Conservation (phyloP, 805 yeast species). For the Kodamaea lidongshanica region DNA sequence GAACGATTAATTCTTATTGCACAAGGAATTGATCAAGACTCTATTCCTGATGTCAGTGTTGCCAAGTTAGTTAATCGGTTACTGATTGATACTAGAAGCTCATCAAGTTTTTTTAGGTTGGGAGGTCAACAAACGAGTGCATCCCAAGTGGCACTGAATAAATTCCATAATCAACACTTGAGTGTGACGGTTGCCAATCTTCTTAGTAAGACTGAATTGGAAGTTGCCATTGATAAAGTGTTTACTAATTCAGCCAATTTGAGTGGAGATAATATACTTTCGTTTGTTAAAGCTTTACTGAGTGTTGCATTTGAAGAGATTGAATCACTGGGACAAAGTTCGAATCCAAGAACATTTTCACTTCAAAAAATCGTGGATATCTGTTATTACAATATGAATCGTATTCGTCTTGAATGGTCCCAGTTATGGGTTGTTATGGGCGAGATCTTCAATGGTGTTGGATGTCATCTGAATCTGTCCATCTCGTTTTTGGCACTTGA, state of each 20-base stretch:
- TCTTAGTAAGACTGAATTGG: conserved; percentile 61
- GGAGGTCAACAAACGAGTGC: conserved; percentile 48
- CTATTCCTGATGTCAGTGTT: conserved; percentile 77
- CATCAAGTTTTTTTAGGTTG: conserved; percentile 47
- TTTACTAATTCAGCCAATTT: conserved; percentile 77
- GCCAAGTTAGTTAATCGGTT: conserved; percentile 58
- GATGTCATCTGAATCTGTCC: conserved; percentile 67
- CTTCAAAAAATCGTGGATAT: conserved; percentile 95
- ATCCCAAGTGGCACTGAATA: conserved; percentile 62
- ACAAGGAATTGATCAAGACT: conserved; percentile 76
- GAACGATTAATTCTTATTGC: conserved; percentile 86
- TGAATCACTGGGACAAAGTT: conserved; percentile 74
- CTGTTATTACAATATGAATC: conserved; percentile 93
- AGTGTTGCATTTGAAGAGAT: conserved; percentile 88
- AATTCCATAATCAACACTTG: conserved; percentile 65
- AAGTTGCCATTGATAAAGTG: conserved; percentile 78
- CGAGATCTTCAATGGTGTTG: conserved; percentile 76
- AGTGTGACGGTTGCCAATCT: conserved; percentile 51
- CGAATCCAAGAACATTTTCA: conserved; percentile 85
- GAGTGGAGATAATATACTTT: conserved; percentile 77
- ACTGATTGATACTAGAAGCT: conserved; percentile 39
- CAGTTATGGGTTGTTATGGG: conserved; percentile 94
- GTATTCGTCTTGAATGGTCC: conserved; percentile 95
- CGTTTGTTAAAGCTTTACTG: conserved; percentile 80
- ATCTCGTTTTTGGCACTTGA: conserved; percentile 89